phyloP scores from a whole-genome alignment of 75 land plant species.

The Larix kaempferi region DNA sequence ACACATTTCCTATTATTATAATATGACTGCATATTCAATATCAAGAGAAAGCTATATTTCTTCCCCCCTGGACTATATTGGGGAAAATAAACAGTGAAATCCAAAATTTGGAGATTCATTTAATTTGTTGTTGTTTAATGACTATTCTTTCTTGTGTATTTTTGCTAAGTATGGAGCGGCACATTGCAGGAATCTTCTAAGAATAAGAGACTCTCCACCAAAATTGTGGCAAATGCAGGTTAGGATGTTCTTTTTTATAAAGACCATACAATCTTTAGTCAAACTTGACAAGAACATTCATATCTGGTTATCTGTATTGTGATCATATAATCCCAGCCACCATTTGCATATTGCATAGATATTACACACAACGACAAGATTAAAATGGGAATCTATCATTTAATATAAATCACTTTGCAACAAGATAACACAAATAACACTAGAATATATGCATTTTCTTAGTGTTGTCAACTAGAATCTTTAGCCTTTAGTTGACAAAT shows the following conservation, averaged over 20 bases:
- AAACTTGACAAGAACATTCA: neutral
- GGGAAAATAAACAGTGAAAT: too few relatives aligned
- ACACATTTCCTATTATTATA: too few relatives aligned
- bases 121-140: too few relatives aligned
- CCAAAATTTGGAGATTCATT: too few relatives aligned
- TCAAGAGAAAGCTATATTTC: too few relatives aligned
- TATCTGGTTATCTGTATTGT: neutral
- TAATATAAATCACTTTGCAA: neutral
- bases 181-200: too few relatives aligned
- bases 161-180: too few relatives aligned
- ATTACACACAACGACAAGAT: neutral
- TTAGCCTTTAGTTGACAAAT: neutral
- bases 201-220: neutral
- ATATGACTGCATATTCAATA: too few relatives aligned
- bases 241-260: neutral
- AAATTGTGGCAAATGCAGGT: slow-evolving; percentile 6
- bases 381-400: neutral
- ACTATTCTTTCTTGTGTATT: too few relatives aligned
- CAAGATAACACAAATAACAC: neutral
- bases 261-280: neutral
- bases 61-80: too few relatives aligned
- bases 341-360: neutral
- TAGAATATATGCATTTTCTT: neutral
- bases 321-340: neutral
- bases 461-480: neutral